These are phyloP conservation scores for Acer campestre DNA, from an alignment of 345 rosid genomes.

Conservation along the genomic window DNA sequence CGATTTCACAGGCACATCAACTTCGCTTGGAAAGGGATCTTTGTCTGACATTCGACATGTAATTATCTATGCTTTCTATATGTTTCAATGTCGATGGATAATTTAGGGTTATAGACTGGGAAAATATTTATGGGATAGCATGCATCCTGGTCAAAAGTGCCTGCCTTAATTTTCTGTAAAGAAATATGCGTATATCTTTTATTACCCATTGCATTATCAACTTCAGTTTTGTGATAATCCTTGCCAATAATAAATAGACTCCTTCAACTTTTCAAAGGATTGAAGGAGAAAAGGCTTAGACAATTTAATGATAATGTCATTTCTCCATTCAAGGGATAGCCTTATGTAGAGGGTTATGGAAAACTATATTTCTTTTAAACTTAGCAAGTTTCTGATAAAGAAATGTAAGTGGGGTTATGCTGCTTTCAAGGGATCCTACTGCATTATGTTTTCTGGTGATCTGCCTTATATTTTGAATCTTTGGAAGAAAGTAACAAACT, in stretches of 20 bases:
- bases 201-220: not conserved
- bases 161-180: not conserved
- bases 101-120: conserved; percentile 1
- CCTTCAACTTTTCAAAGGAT: not conserved
- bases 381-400: not conserved
- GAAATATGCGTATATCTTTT: not conserved
- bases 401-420: not conserved
- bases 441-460: not conserved
- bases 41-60: conserved; percentile 81
- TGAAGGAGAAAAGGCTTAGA: not conserved
- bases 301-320: not conserved
- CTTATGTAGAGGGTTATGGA: not conserved
- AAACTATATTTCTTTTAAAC: not conserved
- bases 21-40: conserved; percentile 95
- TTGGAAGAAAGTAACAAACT: no score
- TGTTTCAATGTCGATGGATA: not conserved
- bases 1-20: conserved; percentile 93
- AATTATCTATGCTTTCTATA: conserved; percentile 31
- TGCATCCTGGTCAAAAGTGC: not conserved
- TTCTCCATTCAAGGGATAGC: not conserved
- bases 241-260: not conserved
- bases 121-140: no score
- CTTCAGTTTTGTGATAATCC: not conserved
- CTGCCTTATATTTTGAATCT: not conserved
- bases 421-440: not conserved